Base-by-base conservation (phyloP, 345 rosid genomes). In the Rhodamnia argentea region DNA sequence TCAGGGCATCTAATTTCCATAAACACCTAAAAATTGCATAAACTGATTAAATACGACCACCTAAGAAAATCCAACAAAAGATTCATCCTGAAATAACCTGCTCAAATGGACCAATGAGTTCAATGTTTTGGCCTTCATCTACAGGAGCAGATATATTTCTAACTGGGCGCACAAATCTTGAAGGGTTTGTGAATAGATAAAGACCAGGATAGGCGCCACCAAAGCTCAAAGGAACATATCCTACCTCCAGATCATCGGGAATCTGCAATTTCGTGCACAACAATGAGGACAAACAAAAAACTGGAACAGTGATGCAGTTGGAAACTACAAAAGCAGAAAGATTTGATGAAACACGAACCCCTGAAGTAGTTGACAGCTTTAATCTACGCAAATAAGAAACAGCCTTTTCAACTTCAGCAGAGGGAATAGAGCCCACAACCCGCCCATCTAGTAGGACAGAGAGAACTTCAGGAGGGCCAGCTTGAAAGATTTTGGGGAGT, bases 1-100 rank as follows among this genome's bases (percentile, higher is more conserved):
- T 97, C 99, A 32, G 99, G 95, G 89, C 99, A 97, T 64, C 93
- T 93, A 88, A 97, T 97, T 92, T 97, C 99, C 99, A 96, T 95
- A 85, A 92, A 97, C 59, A 97, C 99, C 99, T 97, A 89, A 83
- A 6, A 87, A 82, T 24, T 78, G 14, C 90, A 86, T 56, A 44
- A 14, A 57, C 70, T 37, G 42, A n/a, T 50, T 53, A 85, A 64
- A 52, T 62, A 84, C 26, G 29, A 52, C 32, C 22, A 22, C 16
- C 16, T n/a, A 29, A 86, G 53, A 23, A 26, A 58, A 78, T 29
- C 44, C 81, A 37, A 53, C 16, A 13, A 24, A 84, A 44, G 7
- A 64, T 26, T 78, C 8, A 55, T 60, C 52, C 87, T 57, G 32
- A 42, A 24, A 75, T 87, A 85, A 97, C 99, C 98, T 97, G 99